phyloP scores from a whole-genome alignment of 139 green algal species.

The Chlorella sp. region DNA sequence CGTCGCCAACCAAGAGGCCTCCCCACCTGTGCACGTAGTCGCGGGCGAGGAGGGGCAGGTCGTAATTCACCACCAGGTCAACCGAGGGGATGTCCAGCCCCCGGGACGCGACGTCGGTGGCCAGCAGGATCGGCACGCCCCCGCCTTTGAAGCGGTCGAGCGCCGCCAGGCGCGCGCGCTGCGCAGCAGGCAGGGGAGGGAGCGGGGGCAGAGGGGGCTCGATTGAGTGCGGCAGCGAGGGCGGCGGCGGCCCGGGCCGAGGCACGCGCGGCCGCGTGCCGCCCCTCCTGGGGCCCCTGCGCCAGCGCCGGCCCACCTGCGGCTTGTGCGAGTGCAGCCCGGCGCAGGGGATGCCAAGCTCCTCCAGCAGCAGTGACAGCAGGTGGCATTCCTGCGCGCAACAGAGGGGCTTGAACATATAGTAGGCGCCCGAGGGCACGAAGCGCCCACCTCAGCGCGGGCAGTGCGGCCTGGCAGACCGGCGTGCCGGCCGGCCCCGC shows the following conservation, averaged over 20 bases:
- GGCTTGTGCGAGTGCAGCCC: constrained; percentile 70
- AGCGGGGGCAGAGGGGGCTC: no score
- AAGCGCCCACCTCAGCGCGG: no score
- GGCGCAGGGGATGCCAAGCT: constrained; percentile 72
- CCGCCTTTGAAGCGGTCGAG: constrained; percentile 77
- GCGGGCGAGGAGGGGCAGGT: constrained; percentile 72
- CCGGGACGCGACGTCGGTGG: constrained; percentile 90
- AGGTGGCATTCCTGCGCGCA: constrained; percentile 42
- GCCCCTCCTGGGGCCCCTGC: no score
- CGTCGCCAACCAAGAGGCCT: neutral
- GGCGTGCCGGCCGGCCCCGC: no score
- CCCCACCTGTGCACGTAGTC: constrained; percentile 87
- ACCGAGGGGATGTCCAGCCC: constrained; percentile 97
- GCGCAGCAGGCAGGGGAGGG: no score
- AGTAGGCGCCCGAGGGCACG: no score
- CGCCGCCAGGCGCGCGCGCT: constrained; percentile 76
- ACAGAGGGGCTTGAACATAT: neutral
- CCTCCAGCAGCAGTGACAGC: constrained; percentile 67
- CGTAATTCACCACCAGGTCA: constrained; percentile 95
- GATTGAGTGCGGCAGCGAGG: no score
- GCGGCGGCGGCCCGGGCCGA: no score
- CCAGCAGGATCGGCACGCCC: constrained; percentile 71
- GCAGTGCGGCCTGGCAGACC: no score
- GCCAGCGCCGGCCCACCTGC: no score
- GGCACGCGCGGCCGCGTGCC: no score